These are phyloP conservation scores for Gastrolobium villosum DNA, from an alignment of 306 rosid species.

Conservation along the genomic window DNA sequence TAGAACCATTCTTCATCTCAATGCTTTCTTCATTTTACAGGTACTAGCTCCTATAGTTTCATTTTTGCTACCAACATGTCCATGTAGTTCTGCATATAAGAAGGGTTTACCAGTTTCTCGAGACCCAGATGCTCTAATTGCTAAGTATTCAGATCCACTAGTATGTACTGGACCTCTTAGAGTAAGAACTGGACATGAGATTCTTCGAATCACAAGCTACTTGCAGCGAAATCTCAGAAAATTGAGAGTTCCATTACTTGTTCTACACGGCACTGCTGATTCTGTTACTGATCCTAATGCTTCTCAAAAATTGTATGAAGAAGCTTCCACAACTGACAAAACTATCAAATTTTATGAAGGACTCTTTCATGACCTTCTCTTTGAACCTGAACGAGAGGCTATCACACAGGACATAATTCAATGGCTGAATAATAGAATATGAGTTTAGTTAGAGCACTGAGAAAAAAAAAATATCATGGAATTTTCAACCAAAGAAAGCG, in stretches of 20 bases:
- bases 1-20: neutral
- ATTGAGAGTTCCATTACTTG: slow-evolving; percentile 77
- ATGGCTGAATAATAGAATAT: slow-evolving; percentile 76
- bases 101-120: slow-evolving; percentile 70
- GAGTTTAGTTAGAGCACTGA: slow-evolving; percentile 42
- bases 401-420: slow-evolving; percentile 67
- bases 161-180: slow-evolving; percentile 84
- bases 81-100: slow-evolving; percentile 71
- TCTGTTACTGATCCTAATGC: slow-evolving; percentile 85
- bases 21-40: slow-evolving; percentile 52
- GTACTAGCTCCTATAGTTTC: slow-evolving; percentile 81
- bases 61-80: slow-evolving; percentile 75
- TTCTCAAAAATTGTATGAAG: slow-evolving; percentile 68
- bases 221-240: slow-evolving; percentile 78
- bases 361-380: slow-evolving; percentile 81
- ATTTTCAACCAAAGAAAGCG: slow-evolving; percentile 1
- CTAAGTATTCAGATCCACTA: slow-evolving; percentile 89
- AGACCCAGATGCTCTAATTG: slow-evolving; percentile 80
- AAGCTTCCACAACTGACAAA: slow-evolving; percentile 87
- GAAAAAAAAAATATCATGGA: neutral
- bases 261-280: slow-evolving; percentile 91
- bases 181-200: slow-evolving; percentile 84
- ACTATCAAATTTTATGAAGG: slow-evolving; percentile 76
- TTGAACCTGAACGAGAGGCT: slow-evolving; percentile 82
- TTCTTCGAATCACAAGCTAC: slow-evolving; percentile 69